A percentile compares a stretch with the other conserved stretches of the same genome.
phyloP scores from a whole-genome alignment of 164 flowering plant species.

The Euptelea pleiosperma region DNA sequence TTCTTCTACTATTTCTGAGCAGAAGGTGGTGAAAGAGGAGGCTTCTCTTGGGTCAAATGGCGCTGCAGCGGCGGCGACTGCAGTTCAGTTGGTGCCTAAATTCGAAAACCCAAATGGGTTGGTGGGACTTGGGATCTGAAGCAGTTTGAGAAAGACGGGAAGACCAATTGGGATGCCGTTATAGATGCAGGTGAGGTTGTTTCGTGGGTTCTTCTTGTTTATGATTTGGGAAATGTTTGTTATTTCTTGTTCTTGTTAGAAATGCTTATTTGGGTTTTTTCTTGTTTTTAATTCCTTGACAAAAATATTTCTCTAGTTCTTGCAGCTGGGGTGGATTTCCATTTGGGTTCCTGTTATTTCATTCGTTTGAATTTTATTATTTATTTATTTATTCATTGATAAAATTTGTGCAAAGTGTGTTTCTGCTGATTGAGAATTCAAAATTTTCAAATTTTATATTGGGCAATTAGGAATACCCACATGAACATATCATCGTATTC shows the following conservation, averaged over 20 bases:
- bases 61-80: slow-evolving; percentile 22
- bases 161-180: slow-evolving; percentile 87
- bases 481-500: too few relatives aligned
- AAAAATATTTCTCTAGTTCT: neutral
- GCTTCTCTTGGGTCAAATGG: slow-evolving; percentile 32
- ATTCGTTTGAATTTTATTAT: neutral
- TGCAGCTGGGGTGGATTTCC: neutral
- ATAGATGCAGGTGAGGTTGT: slow-evolving; percentile 79
- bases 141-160: slow-evolving; percentile 72
- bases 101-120: slow-evolving; percentile 77
- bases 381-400: neutral
- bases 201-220: slow-evolving; percentile 1
- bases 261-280: slow-evolving; percentile 9
- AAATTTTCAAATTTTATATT: too few relatives aligned
- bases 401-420: too few relatives aligned
- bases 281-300: neutral
- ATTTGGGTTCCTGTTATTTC: neutral
- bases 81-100: slow-evolving; percentile 20
- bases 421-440: too few relatives aligned
- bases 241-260: neutral
- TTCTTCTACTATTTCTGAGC: slow-evolving; percentile 18
- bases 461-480: too few relatives aligned
- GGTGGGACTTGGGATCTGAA: slow-evolving; percentile 91
- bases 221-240: too few relatives aligned
- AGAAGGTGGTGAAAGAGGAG: slow-evolving; percentile 17